Evolutionary conservation across 805 yeast species (phyloP).

Genomic region (Jamesozyma gamospora): DNA sequence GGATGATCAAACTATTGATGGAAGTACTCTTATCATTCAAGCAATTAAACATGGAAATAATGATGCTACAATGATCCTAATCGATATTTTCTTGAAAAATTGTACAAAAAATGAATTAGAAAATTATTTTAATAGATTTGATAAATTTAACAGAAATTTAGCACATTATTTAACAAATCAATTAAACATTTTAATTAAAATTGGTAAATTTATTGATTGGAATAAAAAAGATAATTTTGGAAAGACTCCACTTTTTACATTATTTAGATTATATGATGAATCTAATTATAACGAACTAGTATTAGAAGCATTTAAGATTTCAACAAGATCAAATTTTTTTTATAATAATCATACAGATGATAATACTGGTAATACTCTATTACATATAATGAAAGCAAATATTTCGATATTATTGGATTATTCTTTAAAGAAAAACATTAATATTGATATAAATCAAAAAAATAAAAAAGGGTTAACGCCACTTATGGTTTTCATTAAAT

Average conservation of each 20-base stretch:
- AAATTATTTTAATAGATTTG: conserved; percentile 41
- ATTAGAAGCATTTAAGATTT: conserved; percentile 35
- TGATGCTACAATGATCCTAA: conserved; percentile 38
- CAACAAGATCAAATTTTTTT: conserved; percentile 30
- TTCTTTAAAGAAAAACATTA: background rate
- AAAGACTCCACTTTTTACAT: conserved; percentile 72
- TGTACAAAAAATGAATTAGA: conserved; percentile 38
- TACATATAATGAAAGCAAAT: conserved; percentile 57
- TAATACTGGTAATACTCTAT: conserved; percentile 55
- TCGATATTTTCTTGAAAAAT: conserved; percentile 34
- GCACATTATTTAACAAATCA: conserved; percentile 69
- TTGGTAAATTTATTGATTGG: conserved; percentile 68
- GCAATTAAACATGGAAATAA: conserved; percentile 49
- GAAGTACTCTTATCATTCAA: conserved; percentile 47
- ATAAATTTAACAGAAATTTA: conserved; percentile 45
- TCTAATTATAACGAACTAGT: conserved; percentile 46
- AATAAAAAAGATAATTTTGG: conserved; percentile 47
- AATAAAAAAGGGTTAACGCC: conserved; percentile 59
- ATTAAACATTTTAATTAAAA: conserved; percentile 36
- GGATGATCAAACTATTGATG: conserved; percentile 47
- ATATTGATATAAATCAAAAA: conserved; percentile 45
- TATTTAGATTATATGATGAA: conserved; percentile 76
- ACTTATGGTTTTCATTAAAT: conserved; percentile 58
- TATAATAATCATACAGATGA: conserved; percentile 59
- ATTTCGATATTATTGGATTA: conserved; percentile 32